phyloP scores from a whole-genome alignment of 495 filamentous ascomycete genomes.

The Immersiella caudata region DNA sequence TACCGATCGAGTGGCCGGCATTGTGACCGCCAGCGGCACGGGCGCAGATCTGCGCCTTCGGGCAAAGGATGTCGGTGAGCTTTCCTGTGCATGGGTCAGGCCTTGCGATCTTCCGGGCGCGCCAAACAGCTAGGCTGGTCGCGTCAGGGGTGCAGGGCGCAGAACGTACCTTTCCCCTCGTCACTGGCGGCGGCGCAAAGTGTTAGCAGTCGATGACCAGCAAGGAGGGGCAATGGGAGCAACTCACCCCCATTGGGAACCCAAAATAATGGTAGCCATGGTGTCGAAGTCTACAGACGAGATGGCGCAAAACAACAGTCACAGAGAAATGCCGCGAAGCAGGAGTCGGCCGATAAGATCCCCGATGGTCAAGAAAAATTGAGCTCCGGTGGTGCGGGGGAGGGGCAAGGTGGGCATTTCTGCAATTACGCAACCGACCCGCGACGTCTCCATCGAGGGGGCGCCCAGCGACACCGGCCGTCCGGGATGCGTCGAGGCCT shows the following conservation, averaged over 20 bases:
- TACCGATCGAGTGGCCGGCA: conserved; percentile 64
- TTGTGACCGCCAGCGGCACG: conserved; percentile 42
- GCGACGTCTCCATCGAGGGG: background rate
- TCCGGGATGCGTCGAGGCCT: background rate
- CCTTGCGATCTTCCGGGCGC: conserved; percentile 39
- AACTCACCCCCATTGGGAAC: conserved; percentile 27
- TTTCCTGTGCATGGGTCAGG: conserved; percentile 57
- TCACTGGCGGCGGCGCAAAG: conserved; percentile 52
- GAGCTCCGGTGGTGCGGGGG: background rate
- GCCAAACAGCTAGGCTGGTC: background rate
- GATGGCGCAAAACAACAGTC: conserved; percentile 11
- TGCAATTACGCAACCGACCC: conserved; percentile 1
- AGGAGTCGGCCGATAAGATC: background rate
- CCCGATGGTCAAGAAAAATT: background rate
- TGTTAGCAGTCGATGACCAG: conserved; percentile 16
- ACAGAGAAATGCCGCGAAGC: conserved; percentile 24
- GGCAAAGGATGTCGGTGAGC: conserved; percentile 46
- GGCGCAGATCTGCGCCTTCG: conserved; percentile 43
- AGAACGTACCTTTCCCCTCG: conserved; percentile 68
- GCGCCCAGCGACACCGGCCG: conserved; percentile 7
- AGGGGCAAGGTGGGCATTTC: conserved; percentile 1
- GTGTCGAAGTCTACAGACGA: conserved; percentile 6
- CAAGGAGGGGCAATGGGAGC: conserved; percentile 17
- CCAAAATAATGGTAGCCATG: conserved; percentile 29
- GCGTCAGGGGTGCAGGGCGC: background rate